A percentile compares a stretch with the other conserved stretches of the same genome.
Conservation (phyloP, 495 filamentous ascomycete species). For the Pseudoneurospora amorphoporcata region DNA sequence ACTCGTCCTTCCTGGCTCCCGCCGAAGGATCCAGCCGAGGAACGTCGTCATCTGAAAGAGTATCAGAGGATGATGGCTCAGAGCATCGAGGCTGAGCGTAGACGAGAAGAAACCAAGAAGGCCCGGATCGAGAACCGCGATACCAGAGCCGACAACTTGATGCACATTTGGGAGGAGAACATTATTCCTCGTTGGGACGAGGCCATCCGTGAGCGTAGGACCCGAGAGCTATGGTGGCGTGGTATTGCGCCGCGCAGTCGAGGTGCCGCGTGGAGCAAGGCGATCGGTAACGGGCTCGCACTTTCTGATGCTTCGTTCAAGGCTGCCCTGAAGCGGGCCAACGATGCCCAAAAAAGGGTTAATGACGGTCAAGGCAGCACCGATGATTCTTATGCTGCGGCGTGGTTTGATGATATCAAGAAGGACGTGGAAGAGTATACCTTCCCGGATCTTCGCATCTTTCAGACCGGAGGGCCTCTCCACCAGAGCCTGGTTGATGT, state of each 20-base stretch:
- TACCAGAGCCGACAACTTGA: constrained; percentile 55
- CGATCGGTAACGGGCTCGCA: constrained; percentile 82
- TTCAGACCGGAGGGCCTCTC: constrained; percentile 67
- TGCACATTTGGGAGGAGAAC: constrained; percentile 78
- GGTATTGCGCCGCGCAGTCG: constrained; percentile 72
- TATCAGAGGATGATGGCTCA: constrained; percentile 89
- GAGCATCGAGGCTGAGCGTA: constrained; percentile 58
- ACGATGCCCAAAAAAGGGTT: constrained; percentile 48
- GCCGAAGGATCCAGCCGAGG: constrained; percentile 86
- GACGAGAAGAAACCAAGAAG: constrained; percentile 39
- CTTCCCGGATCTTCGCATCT: constrained; percentile 76
- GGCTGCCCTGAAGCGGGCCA: constrained; percentile 67
- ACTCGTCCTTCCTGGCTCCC: constrained; percentile 93
- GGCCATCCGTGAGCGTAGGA: constrained; percentile 61
- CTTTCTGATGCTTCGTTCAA: constrained; percentile 66
- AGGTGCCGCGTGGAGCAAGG: constrained; percentile 75
- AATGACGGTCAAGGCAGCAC: constrained; percentile 28
- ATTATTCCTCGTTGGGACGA: constrained; percentile 78
- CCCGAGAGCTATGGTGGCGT: constrained; percentile 88
- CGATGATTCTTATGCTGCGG: constrained; percentile 36
- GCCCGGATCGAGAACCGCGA: constrained; percentile 39
- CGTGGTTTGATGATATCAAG: constrained; percentile 59
- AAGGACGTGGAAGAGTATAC: constrained; percentile 56
- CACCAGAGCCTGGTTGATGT: constrained; percentile 69
- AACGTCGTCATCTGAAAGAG: constrained; percentile 81